Evolutionary conservation across 495 filamentous ascomycete genomes (phyloP).

Genomic region (Aspergillus funiculosus): DNA sequence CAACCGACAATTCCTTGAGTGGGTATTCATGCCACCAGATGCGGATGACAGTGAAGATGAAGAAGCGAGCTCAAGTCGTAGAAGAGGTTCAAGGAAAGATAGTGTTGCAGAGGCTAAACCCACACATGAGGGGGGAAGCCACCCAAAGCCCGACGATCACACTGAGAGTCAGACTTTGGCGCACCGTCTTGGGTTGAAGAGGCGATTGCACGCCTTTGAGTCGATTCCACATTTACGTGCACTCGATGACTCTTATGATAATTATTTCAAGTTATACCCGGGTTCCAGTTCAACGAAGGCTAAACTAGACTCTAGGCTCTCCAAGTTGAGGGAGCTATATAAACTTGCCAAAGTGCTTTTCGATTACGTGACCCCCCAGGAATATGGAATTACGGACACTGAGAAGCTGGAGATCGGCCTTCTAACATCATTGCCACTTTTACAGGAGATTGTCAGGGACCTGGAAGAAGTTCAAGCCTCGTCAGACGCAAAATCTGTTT

Average conservation of each 20-base stretch:
- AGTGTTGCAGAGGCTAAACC: constrained; percentile 22
- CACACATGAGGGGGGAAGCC: constrained; percentile 18
- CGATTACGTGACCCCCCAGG: constrained; percentile 96
- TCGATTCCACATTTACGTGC: constrained; percentile 41
- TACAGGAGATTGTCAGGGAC: constrained; percentile 93
- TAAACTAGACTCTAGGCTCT: constrained; percentile 77
- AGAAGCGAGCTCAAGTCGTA: constrained; percentile 33
- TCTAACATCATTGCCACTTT: constrained; percentile 81
- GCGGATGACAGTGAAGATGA: constrained; percentile 61
- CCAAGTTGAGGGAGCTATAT: constrained; percentile 86
- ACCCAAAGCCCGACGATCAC: constrained; percentile 32
- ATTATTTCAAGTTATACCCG: constrained; percentile 83
- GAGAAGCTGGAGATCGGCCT: constrained; percentile 98
- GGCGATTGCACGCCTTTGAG: constrained; percentile 36
- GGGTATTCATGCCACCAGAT: constrained; percentile 82
- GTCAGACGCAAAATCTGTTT: constrained; percentile 85
- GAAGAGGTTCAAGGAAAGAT: constrained; percentile 29
- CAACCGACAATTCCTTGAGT: constrained; percentile 94
- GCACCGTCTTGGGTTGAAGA: constrained; percentile 46
- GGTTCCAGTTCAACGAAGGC: constrained; percentile 71
- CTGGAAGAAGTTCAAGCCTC: constrained; percentile 97
- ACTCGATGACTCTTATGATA: constrained; percentile 47
- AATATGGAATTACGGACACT: constrained; percentile 88
- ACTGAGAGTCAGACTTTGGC: constrained; percentile 36
- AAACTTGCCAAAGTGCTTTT: constrained; percentile 90